phyloP scores from a whole-genome alignment of 768 basidiomycete genomes.

The Butyriboletus loyo region DNA sequence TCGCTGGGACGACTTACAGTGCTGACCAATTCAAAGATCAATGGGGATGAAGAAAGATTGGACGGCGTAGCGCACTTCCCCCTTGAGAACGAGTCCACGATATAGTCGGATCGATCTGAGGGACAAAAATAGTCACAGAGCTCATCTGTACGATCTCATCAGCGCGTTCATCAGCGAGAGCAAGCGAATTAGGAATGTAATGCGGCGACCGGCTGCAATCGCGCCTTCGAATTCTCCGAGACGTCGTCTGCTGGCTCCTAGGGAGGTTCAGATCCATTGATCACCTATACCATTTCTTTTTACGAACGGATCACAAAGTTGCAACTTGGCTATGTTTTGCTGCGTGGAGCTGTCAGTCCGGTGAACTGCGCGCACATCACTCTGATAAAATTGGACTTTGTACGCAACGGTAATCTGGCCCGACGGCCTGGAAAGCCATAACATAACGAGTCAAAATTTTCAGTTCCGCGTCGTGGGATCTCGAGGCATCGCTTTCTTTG shows the following conservation, averaged over 20 bases:
- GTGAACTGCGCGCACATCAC: too few relatives aligned
- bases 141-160: slow-evolving; percentile 4
- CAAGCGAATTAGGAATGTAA: neutral
- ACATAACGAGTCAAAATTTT: neutral
- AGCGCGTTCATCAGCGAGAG: neutral
- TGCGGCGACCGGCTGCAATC: neutral
- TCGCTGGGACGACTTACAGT: neutral
- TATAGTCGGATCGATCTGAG: slow-evolving; percentile 21
- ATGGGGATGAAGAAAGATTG: slow-evolving; percentile 13
- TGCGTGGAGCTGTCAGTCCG: too few relatives aligned
- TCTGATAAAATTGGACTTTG: slow-evolving; percentile 2
- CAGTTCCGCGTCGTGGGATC: slow-evolving; percentile 21
- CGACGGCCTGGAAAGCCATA: too few relatives aligned
- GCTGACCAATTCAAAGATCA: neutral
- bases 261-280: neutral
- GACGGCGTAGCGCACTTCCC: slow-evolving; percentile 7
- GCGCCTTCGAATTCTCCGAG: neutral
- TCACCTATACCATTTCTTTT: too few relatives aligned
- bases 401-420: neutral
- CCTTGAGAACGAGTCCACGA: slow-evolving; percentile 12
- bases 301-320: neutral
- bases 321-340: too few relatives aligned
- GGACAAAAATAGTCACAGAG: slow-evolving; percentile 4
- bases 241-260: too few relatives aligned
- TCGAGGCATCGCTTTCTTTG: neutral